These are phyloP conservation scores for Exophiala sp. DNA, from an alignment of 2,329 filamentous ascomycete genomes.

Conservation along the genomic window DNA sequence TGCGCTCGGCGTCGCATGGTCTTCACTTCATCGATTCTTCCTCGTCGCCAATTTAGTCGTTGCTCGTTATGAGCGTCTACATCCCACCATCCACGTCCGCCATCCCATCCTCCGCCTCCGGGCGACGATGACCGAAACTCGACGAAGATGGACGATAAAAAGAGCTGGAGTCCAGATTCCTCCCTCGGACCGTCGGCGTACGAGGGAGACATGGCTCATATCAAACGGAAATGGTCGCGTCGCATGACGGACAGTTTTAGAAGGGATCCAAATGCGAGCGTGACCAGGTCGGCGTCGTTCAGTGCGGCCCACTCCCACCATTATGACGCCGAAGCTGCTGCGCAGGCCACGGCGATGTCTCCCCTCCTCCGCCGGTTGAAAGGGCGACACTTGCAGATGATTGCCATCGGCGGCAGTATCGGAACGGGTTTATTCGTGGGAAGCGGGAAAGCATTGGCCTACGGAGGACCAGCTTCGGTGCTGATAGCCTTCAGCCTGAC, in stretches of 20 bases:
- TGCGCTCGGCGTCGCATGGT: neutral
- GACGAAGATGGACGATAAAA: conserved; percentile 24
- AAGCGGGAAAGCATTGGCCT: conserved; percentile 60
- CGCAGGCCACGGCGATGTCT: conserved; percentile 29
- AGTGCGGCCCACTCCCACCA: conserved; percentile 16
- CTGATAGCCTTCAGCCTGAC: conserved; percentile 73
- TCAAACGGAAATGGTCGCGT: conserved; percentile 18
- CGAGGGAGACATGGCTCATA: conserved; percentile 23
- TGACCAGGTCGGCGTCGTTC: conserved; percentile 24
- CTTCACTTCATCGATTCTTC: neutral
- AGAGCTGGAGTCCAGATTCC: conserved; percentile 24
- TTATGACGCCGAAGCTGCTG: conserved; percentile 31
- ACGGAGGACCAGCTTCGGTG: conserved; percentile 67
- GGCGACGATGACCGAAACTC: neutral
- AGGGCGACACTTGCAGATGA: conserved; percentile 32
- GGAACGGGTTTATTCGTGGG: conserved; percentile 86
- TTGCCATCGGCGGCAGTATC: conserved; percentile 84
- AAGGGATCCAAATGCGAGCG: conserved; percentile 31
- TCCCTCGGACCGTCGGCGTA: conserved; percentile 21
- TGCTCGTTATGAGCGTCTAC: neutral
- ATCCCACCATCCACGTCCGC: neutral
- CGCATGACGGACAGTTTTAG: conserved; percentile 32
- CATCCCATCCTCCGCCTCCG: neutral
- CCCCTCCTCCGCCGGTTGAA: conserved; percentile 31
- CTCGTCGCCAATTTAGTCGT: neutral